Conservation (phyloP, 305 asterid genomes). For the Fraxinus velutina region DNA sequence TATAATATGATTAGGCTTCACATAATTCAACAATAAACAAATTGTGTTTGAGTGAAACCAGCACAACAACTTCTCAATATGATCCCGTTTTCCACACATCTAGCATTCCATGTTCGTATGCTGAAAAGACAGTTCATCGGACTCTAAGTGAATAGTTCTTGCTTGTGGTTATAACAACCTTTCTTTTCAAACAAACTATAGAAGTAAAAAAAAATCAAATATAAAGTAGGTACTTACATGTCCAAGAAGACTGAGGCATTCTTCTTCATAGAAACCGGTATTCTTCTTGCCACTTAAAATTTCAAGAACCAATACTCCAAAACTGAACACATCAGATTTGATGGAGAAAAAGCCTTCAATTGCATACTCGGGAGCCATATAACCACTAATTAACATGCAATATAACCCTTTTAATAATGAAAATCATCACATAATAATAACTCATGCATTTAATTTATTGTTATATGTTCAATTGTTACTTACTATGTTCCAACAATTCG, state of each 20-base stretch:
- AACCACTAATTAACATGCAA: constrained; percentile 30
- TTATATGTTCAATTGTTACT: neutral
- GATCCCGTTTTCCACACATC: neutral
- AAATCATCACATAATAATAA: neutral
- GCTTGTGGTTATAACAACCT: neutral
- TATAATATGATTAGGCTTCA: neutral
- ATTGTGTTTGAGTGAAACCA: neutral
- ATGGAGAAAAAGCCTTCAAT: constrained; percentile 38
- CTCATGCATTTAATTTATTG: neutral
- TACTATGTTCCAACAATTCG: constrained; percentile 47
- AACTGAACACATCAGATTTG: constrained; percentile 46
- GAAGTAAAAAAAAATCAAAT: neutral
- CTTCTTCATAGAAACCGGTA: constrained; percentile 34
- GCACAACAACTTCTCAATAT: neutral
- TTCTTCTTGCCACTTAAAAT: constrained; percentile 48
- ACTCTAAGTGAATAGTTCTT: neutral
- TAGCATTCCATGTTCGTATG: neutral
- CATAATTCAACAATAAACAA: neutral
- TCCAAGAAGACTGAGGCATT: constrained; percentile 36
- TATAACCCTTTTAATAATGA: neutral
- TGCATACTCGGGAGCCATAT: constrained; percentile 51
- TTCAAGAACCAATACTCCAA: constrained; percentile 47
- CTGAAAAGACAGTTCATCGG: neutral
- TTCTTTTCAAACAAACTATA: neutral
- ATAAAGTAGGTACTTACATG: constrained; percentile 27